Evolutionary conservation across 2,329 filamentous ascomycete genomes (phyloP), one percentile per base, ranked within the genome.

Genomic region (Aspergillus sp.): DNA sequence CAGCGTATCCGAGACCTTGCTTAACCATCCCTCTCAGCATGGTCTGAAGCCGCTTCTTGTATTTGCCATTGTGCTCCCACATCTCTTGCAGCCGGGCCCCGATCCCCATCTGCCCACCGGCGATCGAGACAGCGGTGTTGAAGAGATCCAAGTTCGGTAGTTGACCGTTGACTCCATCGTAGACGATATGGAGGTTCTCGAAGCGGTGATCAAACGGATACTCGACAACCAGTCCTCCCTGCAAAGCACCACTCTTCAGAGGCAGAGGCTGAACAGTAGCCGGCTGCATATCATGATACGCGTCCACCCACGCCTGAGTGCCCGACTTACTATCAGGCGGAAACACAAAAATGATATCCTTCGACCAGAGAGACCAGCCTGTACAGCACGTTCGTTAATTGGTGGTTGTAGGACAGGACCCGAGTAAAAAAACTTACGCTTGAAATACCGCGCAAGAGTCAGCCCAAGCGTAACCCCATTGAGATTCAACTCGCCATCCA

Each of bases 311-410:
- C 22, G 95, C 95, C 72, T 98, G 93, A 0, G 92, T 91, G 1
- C 93, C 95, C 11, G 90, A 89, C 58, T 88, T 89, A 73, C 91
- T 96, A 75, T 99, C 95, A 0, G 90, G 88, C 0, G 95, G 88
- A 47, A 99, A 83, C 5, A 99, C 77, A 66, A 99, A 86, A 58
- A 99, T 93, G 65, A 99, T 96, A 73, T 99, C 95, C 76, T 99
- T 99, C 58, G 93, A 97, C 95, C 95, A 99, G 27, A 99, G 82
- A 53, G 92, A 97, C 95, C 95, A 99, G 66, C 89, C 85, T 87
- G 50, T 9, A 30, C 30, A 37, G 24, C 27, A 17, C 51, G 44
- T 8, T 4, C 27, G 30, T 73, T 34, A 70, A 62, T 51, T 11
- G 27, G 22, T 11, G 4, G 27, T 30, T 30, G 27, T 4, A 30